Evolutionary conservation across 495 filamentous ascomycete genomes (phyloP), one percentile per base, ranked within the genome.

Genomic region (Diplogelasinospora grovesii): DNA sequence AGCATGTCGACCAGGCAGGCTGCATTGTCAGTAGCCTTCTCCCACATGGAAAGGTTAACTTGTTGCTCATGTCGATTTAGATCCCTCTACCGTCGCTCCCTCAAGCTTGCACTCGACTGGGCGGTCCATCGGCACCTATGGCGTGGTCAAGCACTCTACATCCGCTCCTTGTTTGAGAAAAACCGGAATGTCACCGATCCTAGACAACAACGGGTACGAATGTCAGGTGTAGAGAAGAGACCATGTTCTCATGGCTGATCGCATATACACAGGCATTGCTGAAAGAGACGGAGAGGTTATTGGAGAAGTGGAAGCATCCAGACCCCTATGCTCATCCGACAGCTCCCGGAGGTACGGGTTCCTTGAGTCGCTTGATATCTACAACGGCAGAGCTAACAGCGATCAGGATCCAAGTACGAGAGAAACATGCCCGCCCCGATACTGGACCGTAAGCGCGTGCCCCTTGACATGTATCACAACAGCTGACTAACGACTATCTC

Each of bases 231-330:
- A 41, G 19, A 8, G 16, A 31, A 27, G 34, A n/a, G n/a, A n/a
- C n/a, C n/a, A n/a, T n/a, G 26, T 45, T 46, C 16, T 21, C 22
- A 24, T 21, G 22, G 23, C 39, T 45, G 39, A 43, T 40, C 24
- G 33, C n/a, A 33, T 32, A 24, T 13, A 26, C 21, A 15, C 20
- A 96, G 90, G 77, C 74, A 18, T 56, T 99, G 34, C 67, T 97
- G 31, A 75, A 81, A 46, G 86, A 95, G 62, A 85, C 93, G 22
- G 92, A 97, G 63, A 80, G 82, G 41, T 55, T 95, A 39, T 63
- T 99, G 45, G 79, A 95, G 52, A 85, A 78, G 52, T 99, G 89
- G 89, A 96, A 96, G 63, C 93, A 99, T 57, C 92, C 92, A 3
- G 92, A 99, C 58, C 88, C 90, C 21, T 97, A 95, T 57, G 64